These are phyloP conservation scores for Aethionema arabicum DNA, from an alignment of 345 rosid genomes.

Conservation along the genomic window DNA sequence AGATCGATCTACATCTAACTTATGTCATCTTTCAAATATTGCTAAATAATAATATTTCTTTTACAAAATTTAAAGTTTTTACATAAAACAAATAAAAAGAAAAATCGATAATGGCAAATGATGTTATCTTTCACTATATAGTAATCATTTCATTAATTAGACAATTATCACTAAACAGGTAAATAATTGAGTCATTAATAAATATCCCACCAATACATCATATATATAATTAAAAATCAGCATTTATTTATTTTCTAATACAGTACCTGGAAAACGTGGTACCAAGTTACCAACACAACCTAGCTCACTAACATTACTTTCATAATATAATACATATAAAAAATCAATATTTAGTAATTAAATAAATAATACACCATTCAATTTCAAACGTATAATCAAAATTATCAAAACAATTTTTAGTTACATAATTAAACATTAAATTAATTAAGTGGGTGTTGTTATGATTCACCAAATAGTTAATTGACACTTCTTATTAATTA, in stretches of 20 bases:
- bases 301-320: constrained; percentile 2
- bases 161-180: not conserved
- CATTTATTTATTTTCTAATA: too few relatives aligned
- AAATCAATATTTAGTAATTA: not conserved
- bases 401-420: too few relatives aligned
- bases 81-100: not conserved
- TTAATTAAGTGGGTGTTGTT: constrained; percentile 29
- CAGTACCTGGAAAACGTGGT: constrained; percentile 23
- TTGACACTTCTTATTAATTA: constrained; percentile 15
- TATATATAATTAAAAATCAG: not conserved
- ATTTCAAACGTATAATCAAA: too few relatives aligned
- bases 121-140: constrained; percentile 26
- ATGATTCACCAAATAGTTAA: constrained; percentile 21
- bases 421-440: not conserved
- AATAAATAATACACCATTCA: not conserved
- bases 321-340: not conserved
- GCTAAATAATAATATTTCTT: not conserved
- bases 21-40: constrained; percentile 10
- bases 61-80: not conserved
- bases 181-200: not conserved
- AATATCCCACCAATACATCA: constrained; percentile 22
- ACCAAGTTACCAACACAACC: not conserved
- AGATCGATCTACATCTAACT: not conserved
- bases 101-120: constrained; percentile 17
- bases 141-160: not conserved